Base-by-base conservation (phyloP, 2,329 filamentous ascomycete genomes). In the Graphilbum fragrans region DNA sequence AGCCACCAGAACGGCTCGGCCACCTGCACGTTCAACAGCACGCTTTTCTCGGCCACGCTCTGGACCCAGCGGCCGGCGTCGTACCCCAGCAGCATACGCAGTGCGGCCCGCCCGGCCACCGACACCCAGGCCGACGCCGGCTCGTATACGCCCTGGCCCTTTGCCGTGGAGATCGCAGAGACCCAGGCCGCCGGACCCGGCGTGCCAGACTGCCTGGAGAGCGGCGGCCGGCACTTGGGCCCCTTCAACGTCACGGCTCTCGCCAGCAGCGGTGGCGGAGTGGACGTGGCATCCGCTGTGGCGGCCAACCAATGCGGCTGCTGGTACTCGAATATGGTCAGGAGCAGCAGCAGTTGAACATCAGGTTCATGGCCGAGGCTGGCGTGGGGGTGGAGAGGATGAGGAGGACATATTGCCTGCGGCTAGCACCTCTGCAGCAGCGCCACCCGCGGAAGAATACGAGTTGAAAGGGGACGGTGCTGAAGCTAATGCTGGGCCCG, bases 11-110 rank as follows among this genome's bases (percentile, higher is more conserved):
- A 65, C 45, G 56, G 60, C 14, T 63, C 64, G 3, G 63, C 70
- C 2, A 66, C 64, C 34, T 84, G 80, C 58, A 71, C 64, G 45
- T 84, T 72, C 58, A 67, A 69, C 41, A 56, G 62, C 23, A 80
- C 76, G 1, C 61, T 58, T 1, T 65, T 82, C 47, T 59, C 67
- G 21, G 78, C 67, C 1, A 72, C 65, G 4, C 56, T 84, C 2
- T 83, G 80, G 61, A 80, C 75, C n/a, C 55, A 62, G 1, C 52
- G 56, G 3, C 52, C 50, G 1, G 56, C 53, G 2, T 52, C 53
- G 21, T 58, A 54, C 34, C n/a, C n/a, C n/a, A n/a, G n/a, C n/a
- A n/a, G n/a, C n/a, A n/a, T n/a, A n/a, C n/a, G n/a, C n/a, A n/a
- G n/a, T n/a, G n/a, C n/a, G n/a, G n/a, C n/a, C n/a, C 56, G 59